phyloP scores from a whole-genome alignment of 768 basidiomycete species.

The Tricholoma terreum region DNA sequence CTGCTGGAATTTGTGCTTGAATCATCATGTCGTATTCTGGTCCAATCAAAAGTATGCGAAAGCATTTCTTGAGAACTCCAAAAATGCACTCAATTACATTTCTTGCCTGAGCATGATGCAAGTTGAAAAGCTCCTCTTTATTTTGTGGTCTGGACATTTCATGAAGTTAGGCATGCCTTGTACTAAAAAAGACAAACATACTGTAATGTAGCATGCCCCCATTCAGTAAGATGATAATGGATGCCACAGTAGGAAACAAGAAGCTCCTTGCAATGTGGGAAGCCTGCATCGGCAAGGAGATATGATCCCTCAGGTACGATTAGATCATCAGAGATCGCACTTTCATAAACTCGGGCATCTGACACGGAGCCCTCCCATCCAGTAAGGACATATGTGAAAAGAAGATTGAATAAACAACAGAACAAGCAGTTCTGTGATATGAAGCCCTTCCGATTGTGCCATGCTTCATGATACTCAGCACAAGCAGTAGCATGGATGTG shows the following conservation, averaged over 20 bases:
- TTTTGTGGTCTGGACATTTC: neutral
- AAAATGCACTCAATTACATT: constrained; percentile 2
- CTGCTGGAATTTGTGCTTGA: constrained; percentile 10
- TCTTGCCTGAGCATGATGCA: constrained; percentile 3
- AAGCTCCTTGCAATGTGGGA: too few species aligned
- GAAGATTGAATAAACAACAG: too few species aligned
- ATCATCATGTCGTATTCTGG: constrained; percentile 8
- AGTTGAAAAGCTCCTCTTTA: too few species aligned
- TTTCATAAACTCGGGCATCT: too few species aligned
- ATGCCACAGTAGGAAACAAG: neutral
- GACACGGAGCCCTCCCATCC: neutral
- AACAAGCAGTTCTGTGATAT: too few species aligned
- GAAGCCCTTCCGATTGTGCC: too few species aligned
- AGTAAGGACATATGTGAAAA: neutral
- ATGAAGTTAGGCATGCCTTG: neutral
- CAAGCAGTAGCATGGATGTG: neutral
- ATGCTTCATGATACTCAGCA: neutral
- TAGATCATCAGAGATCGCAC: neutral
- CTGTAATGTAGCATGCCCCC: neutral
- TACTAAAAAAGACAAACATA: neutral
- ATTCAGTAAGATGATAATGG: neutral
- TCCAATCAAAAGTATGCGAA: neutral
- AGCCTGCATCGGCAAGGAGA: too few species aligned
- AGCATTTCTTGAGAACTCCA: constrained; percentile 12
- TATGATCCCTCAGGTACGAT: neutral